Evolutionary conservation across 1,284 basidiomycete genomes (phyloP), one percentile per base, ranked within the genome.

Genomic region (Filobasidium uniguttulatum): DNA sequence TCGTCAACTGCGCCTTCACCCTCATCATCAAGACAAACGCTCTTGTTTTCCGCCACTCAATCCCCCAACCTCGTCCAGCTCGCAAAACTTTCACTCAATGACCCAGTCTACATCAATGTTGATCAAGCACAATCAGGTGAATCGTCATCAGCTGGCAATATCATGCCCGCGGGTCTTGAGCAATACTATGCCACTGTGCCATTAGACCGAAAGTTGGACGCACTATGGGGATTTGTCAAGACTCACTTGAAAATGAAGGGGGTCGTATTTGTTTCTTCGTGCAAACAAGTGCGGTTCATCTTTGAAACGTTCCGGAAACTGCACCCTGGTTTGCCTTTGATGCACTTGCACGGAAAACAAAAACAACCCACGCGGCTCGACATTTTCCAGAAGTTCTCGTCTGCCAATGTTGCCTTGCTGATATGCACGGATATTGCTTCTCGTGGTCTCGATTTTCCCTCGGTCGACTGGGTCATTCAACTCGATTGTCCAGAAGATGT

Each of bases 341-440:
- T 98, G 52, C 85, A 91, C 62, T 72, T 98, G 14, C 90, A 98
- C 63, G 94, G 94, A 45, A 97, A 96, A 67, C 91, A 96, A 65
- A 97, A 97, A 67, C 93, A 97, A 67, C 77, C 82, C 19, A 83
- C 86, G 45, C 79, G 94, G 36, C 71, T 97, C 51, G 74, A 77
- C 46, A 84, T 84, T 67, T 93, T 88, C 65, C 75, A 79, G 56
- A 80, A 81, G 48, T 96, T 91, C 70, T 83, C 82, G 2, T 72
- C 77, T 1, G 81, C 81, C 48, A 81, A 82, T 57, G 79, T 86
- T 55, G 83, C 86, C 0, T 77, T 91, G 5, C 73, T 94, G 30
- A 82, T 96, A 61, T 88, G 89, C 29, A 99, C 93, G n/a, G 93
- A 99, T 66, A 85, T 98, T 58, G 93, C 94, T 23, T 90, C 93